A percentile compares a stretch with the other conserved stretches of the same genome.
Evolutionary conservation across 805 yeast genomes (phyloP).

Genomic region (Maudiozyma bulderi): DNA sequence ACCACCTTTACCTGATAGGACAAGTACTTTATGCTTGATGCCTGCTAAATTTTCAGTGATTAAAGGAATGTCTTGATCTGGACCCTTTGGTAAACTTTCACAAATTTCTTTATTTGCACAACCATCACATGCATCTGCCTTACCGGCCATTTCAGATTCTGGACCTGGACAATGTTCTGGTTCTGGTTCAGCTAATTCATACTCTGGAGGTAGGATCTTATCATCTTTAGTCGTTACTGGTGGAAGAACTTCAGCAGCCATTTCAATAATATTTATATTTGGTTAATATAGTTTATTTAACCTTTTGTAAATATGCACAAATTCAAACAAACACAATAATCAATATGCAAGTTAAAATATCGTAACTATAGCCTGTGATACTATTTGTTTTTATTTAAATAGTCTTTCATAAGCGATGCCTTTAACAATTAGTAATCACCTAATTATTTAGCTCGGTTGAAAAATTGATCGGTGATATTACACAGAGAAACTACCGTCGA

Average conservation of each 20-base stretch:
- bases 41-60: constrained; percentile 59
- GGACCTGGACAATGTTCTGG: constrained; percentile 99
- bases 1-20: constrained; percentile 81
- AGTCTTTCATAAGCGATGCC: not conserved
- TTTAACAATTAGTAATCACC: constrained; percentile 1
- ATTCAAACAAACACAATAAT: not conserved
- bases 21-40: constrained; percentile 74
- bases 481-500: too few species aligned
- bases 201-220: constrained; percentile 19
- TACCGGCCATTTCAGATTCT: constrained; percentile 87
- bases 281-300: not conserved
- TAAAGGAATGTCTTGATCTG: constrained; percentile 82
- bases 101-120: constrained; percentile 92
- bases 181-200: constrained; percentile 51
- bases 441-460: not conserved
- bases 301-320: not conserved
- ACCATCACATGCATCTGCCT: constrained; percentile 86
- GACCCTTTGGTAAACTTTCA: constrained; percentile 81
- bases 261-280: not conserved
- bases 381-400: too few species aligned
- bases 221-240: constrained; percentile 6
- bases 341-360: too few species aligned
- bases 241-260: constrained; percentile 7
- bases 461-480: not conserved
- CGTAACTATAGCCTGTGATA: too few species aligned